Base-by-base conservation (phyloP, 768 basidiomycete genomes). In the Leucocoprinus birnbaumii region DNA sequence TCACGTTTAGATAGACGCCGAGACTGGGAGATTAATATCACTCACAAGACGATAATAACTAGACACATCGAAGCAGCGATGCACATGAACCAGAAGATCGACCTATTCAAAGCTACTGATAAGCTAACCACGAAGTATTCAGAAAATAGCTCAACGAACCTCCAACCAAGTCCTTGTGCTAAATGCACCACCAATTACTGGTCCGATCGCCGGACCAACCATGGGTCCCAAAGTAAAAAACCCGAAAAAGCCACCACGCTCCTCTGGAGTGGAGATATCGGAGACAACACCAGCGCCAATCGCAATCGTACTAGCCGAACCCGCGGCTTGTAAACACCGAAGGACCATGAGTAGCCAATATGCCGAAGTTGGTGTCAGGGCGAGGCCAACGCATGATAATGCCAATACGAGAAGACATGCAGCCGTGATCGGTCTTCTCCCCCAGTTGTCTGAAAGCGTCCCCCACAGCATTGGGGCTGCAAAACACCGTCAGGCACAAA, bases 341-440 rank as follows among this genome's bases (percentile, higher is more conserved):
- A 94, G 76, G 14, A 94, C 60, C 73, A 94, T 78, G 10, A 94
- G 72, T 4, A 91, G 70, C 89, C 89, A 93, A 65, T 89, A 94
- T 3, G 77, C 86, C 3, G 72, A 72, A 2, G 75, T 75, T 1
- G 79, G 78, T 19, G 75, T 72, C 7, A 79, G 66, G 0, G 79
- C 80, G 16, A 82, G 65, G 13, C 79, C 80, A 70, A 92, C 72
- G 62, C 89, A 93, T 2, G 89, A 81, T 7, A 81, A 52, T 8
- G 82, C 71, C 34, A 91, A 75, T 34, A 91, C 75, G 10, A 81
- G 58, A 26, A 94, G 68, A 61, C 89, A 91, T 2, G 68, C 73
- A 35, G 86, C 70, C 63, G 84, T 83, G 49, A 85, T 80, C 0
- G 80, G 84, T 25, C 89, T 73, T 54, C 89, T 73, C 26, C 89